Conservation (phyloP, 2,329 filamentous ascomycete genomes). For the Sordariomycetes sp. region DNA sequence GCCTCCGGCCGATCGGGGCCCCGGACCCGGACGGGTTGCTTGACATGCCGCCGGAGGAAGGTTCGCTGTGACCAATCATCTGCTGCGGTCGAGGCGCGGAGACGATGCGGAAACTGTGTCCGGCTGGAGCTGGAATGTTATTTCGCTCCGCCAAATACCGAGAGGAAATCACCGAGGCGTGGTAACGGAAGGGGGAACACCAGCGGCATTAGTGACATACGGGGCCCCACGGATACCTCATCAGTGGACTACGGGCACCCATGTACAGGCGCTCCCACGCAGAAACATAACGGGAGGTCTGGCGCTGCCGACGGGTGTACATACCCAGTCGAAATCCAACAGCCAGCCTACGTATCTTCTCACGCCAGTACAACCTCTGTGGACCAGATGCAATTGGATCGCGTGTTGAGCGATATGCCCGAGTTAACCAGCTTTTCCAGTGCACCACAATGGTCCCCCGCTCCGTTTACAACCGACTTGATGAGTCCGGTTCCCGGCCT, state of each 20-base stretch:
- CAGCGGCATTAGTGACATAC: background rate
- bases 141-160: background rate
- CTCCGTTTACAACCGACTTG: background rate
- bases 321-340: background rate
- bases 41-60: conserved; percentile 11
- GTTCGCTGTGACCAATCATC: conserved; percentile 9
- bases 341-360: background rate
- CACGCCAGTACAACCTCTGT: background rate
- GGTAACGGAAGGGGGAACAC: background rate
- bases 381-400: background rate
- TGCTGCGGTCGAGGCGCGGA: background rate
- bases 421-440: background rate
- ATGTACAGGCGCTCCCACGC: background rate
- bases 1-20: background rate
- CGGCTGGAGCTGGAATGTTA: background rate
- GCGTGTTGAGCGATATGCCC: background rate
- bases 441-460: background rate
- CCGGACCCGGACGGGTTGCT: conserved; percentile 8
- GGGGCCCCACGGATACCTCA: background rate
- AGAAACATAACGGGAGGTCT: background rate
- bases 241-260: background rate
- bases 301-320: background rate
- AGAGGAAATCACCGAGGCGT: background rate
- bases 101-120: background rate
- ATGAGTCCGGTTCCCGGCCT: background rate